Base-by-base conservation (phyloP, 2,329 filamentous ascomycete genomes). In the Aurifilum marmelostoma region DNA sequence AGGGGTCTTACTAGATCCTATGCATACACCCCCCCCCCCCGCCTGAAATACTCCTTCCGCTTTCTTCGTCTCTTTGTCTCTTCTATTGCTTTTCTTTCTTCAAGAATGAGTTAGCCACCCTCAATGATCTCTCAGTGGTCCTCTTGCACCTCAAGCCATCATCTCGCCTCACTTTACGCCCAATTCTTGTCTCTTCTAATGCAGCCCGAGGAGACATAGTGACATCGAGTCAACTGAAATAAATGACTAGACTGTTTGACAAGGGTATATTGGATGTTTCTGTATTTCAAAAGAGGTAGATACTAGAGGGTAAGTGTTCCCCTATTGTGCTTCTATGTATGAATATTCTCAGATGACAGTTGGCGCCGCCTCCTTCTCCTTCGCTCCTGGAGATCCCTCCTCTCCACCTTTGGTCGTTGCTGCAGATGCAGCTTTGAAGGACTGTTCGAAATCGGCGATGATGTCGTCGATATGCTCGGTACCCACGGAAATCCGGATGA, bases 401-500 rank as follows among this genome's bases (percentile, higher is more conserved):
- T 72, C 75, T n/a, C n/a, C n/a, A 2, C 75, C 78, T 60, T 77
- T 75, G 9, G 77, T 79, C n/a, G 75, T 81, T 4, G 84, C 80
- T 9, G 83, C 85, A 32, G 79, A 75, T 0, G 87, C 85, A 34
- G 87, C 85, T 77, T 88, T 86, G 81, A 97, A 97, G 0, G 92
- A 92, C 84, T 97, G 94, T 80, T 95, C 91, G 78, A 98, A 97
- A 81, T 98, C 95, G 75, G 90, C 91, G 77, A 97, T 96, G 76
- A 98, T 97, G 77, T 98, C 95, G 82, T 97, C 94, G 78, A 98
- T 97, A 79, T 97, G 94, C 83, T 98, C 95, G 0, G 92, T 97
- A 65, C 95, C 95, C 69, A 97, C 94, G 0, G 94, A 97, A 76
- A 98, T 96, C 72, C 95, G 92, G 80, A 98, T 97, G 52, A 94